Evolutionary conservation across 192 early-diverging fungal genomes (phyloP), one percentile per base, ranked within the genome.

Genomic region (Diversispora eburnea): DNA sequence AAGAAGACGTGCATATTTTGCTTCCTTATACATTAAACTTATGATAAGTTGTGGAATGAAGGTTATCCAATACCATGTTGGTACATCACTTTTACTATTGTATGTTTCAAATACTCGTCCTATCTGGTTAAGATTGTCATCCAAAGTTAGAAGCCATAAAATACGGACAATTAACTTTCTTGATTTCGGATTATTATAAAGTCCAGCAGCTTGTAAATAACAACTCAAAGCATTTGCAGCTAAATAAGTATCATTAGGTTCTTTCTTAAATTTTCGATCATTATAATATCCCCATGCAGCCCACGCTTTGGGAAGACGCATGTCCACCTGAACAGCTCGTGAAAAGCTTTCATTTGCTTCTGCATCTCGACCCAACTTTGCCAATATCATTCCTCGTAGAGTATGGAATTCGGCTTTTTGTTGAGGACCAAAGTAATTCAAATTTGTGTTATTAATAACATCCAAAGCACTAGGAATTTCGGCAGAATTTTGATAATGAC

Each of bases 371-470:
- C 85, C 87, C 56, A 98, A 81, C 77, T 97, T 95, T 20, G 94
- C 87, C 41, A 97, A 77, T 86, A 99, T 98, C 82, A 91, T 89
- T 15, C 94, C 98, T 83, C 97, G 96, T 67, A 99, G 85, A 46
- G 95, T 92, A 74, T 93, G 97, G 79, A 99, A 99, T 77, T 99
- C 98, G 15, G 98, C 94, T 79, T 94, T 96, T 81, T 99, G 98
- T 19, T 85, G 82, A 5, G 81, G 80, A 48, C 86, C 91, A 81
- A 99, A 99, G 82, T 97, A 99, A 69, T 93, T 85, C 75, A 99
- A 81, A 75, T 99, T 99, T 20, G 98, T 99, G 79, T 99, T 98
- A 84, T 95, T 98, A 82, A 99, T 98, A 8, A 98, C 95, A 73
- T 99, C 97, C 42, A 99, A 80, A 5, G 97, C 98, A 20, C 88